Evolutionary conservation across 106 monocot species (phyloP), one percentile per base, ranked within the genome.

Genomic region (Dactylorhiza incarnata): DNA sequence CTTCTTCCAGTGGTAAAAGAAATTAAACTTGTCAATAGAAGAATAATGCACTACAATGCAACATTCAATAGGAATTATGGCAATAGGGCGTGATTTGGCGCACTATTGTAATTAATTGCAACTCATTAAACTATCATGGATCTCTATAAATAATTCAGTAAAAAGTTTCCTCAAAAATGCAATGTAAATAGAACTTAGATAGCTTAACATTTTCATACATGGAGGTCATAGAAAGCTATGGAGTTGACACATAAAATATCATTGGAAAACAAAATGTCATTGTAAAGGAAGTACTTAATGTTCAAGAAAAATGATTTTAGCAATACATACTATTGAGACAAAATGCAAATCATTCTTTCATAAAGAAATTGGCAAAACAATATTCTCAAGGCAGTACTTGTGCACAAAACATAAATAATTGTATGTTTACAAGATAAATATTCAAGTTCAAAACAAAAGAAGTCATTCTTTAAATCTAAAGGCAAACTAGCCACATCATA

Each of bases 391-490:
- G 19, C 7, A 59, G n/a, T 59, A 20, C 58, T 56, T 59, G 22
- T 59, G 58, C 22, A 20, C 15, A 54, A 54, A 54, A 54, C 10
- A 54, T 24, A 62, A 62, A 8, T 62, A 62, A 6, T 62, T 16
- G 5, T 24, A 26, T 37, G 29, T 65, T 65, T 11, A 65, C 61
- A 23, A 22, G 13, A 5, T 25, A 37, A 3, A 9, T 65, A 65
- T 65, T 65, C 29, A 29, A 65, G 65, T 65, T 65, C 29, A 65
- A 65, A 65, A 26, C 12, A 26, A 65, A 65, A 65, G 26, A 26
- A 29, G 29, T 65, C 9, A 65, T 29, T 1, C 17, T 65, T 61
- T 2, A 3, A 65, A 29, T 65, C 29, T 25, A 11, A 65, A 65
- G 13, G 13, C 65, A 65, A 65, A 65, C 24, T 11, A 29, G 29